These are phyloP conservation scores for Atalantia buxifolia DNA, from an alignment of 345 rosid species.

Conservation along the genomic window DNA sequence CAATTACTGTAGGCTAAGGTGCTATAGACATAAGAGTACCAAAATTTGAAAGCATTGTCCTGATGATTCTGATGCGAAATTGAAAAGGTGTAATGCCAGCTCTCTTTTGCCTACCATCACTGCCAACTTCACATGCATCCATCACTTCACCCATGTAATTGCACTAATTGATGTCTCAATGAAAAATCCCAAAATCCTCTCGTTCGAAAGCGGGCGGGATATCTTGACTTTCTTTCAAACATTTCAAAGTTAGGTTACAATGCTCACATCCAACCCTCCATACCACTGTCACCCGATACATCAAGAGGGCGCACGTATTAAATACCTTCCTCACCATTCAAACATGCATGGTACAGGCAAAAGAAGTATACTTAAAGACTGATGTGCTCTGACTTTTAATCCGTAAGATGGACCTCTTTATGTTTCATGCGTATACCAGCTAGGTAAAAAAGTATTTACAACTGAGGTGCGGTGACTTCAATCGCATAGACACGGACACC, in stretches of 20 bases:
- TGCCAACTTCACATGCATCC: slow-evolving; percentile 21
- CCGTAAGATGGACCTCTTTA: too few species aligned
- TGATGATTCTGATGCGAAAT: neutral
- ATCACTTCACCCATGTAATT: slow-evolving; percentile 18
- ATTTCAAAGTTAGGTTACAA: neutral
- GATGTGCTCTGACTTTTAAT: too few species aligned
- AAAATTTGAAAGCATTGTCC: neutral
- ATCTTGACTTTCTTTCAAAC: neutral
- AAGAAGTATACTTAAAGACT: too few species aligned
- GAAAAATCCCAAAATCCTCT: neutral
- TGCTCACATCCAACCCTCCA: slow-evolving; percentile 5
- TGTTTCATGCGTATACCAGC: too few species aligned
- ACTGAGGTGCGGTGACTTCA: too few species aligned
- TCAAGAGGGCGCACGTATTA: slow-evolving; percentile 9
- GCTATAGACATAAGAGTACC: neutral
- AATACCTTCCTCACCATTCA: neutral
- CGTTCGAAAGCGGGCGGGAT: neutral
- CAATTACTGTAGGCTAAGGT: neutral
- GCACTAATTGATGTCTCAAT: slow-evolving; percentile 21
- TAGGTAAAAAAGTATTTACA: too few species aligned
- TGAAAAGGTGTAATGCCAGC: neutral
- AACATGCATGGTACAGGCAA: too few species aligned
- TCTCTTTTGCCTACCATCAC: neutral
- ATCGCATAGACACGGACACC: too few species aligned
- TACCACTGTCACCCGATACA: neutral